phyloP scores from a whole-genome alignment of 495 filamentous ascomycete species.

The Lentithecium fluviatile region DNA sequence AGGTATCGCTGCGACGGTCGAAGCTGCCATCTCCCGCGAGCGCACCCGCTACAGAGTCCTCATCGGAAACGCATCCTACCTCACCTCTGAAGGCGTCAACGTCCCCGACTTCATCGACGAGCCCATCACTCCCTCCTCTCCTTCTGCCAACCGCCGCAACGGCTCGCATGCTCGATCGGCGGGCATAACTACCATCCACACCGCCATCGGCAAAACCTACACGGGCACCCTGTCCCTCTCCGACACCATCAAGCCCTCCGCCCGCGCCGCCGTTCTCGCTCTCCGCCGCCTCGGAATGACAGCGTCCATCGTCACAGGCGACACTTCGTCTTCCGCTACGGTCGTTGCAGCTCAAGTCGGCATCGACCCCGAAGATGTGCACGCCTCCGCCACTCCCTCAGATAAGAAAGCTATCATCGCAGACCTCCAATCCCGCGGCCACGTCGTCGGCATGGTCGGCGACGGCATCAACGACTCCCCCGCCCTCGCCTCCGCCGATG shows the following conservation, averaged over 20 bases:
- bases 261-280: conserved; percentile 78
- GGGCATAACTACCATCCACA: conserved; percentile 86
- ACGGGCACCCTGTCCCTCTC: conserved; percentile 78
- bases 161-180: conserved; percentile 42
- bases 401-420: conserved; percentile 85
- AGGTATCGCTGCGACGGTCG: conserved; percentile 78
- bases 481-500: conserved; percentile 84
- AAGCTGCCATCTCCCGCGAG: conserved; percentile 66
- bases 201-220: conserved; percentile 78
- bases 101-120: conserved; percentile 60
- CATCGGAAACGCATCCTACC: conserved; percentile 76
- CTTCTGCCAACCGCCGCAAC: conserved; percentile 41
- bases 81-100: conserved; percentile 63
- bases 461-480: conserved; percentile 99
- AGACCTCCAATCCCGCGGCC: conserved; percentile 66
- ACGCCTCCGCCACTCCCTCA: conserved; percentile 79
- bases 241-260: conserved; percentile 86
- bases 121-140: conserved; percentile 32
- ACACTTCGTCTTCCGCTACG: conserved; percentile 76
- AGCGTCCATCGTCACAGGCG: conserved; percentile 89
- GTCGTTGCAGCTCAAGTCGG: conserved; percentile 81
- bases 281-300: conserved; percentile 80
- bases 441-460: conserved; percentile 92
- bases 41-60: conserved; percentile 71
- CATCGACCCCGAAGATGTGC: conserved; percentile 70